Percentiles rank a stretch among this genome's conserved stretches.
These are phyloP conservation scores for Hyaloscypha hepaticicola DNA, from an alignment of 495 filamentous ascomycete genomes.

Conservation along the genomic window DNA sequence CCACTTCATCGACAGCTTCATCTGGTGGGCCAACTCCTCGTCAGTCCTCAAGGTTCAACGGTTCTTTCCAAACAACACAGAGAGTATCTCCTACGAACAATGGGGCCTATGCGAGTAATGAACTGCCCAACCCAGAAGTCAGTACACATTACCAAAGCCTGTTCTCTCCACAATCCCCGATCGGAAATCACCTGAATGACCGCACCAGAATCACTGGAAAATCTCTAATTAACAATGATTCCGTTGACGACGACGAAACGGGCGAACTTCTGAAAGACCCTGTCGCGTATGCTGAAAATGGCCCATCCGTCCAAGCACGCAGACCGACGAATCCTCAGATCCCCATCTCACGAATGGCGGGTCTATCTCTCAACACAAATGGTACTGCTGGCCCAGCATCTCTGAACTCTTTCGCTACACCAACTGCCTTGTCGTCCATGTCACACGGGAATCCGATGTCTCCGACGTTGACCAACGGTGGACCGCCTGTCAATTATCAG, in stretches of 20 bases:
- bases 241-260: conserved; percentile 77
- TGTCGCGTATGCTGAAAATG: conserved; percentile 79
- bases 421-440: conserved; percentile 21
- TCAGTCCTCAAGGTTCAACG: conserved; percentile 75
- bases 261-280: conserved; percentile 81
- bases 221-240: conserved; percentile 80
- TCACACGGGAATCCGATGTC: conserved; percentile 60
- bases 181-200: conserved; percentile 71
- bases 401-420: conserved; percentile 24
- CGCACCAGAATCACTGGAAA: conserved; percentile 74
- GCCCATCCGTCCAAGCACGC: conserved; percentile 54
- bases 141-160: conserved; percentile 66
- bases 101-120: conserved; percentile 53
- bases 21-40: conserved; percentile 58
- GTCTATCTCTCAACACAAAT: conserved; percentile 69
- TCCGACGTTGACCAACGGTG: conserved; percentile 50
- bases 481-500: conserved; percentile 49
- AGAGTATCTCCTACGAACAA: conserved; percentile 64
- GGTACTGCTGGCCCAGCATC: conserved; percentile 37
- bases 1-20: conserved; percentile 53
- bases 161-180: conserved; percentile 82
- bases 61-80: conserved; percentile 71
- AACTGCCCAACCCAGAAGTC: conserved; percentile 60
- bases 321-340: conserved; percentile 74
- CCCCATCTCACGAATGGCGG: conserved; percentile 68